These are phyloP conservation scores for Pseudogymnoascus sp. DNA, from an alignment of 2,329 filamentous ascomycete genomes.

Conservation along the genomic window DNA sequence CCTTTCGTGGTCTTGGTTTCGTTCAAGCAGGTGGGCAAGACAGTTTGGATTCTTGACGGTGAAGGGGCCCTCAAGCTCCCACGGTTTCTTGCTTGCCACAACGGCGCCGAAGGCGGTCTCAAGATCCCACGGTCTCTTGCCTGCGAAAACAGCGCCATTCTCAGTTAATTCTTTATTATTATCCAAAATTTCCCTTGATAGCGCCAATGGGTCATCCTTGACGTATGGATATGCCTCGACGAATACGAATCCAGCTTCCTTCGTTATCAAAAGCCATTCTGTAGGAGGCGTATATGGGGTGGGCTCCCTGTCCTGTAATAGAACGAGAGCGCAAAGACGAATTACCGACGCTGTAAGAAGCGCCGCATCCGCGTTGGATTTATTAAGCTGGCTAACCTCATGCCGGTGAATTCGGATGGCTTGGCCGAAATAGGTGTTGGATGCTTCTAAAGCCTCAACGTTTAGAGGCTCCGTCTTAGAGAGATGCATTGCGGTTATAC, in stretches of 20 bases:
- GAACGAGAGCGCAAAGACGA: slow-evolving; percentile 19
- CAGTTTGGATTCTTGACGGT: not conserved
- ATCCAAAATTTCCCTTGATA: slow-evolving; percentile 16
- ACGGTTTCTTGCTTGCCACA: slow-evolving; percentile 17
- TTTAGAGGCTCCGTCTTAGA: slow-evolving; percentile 16
- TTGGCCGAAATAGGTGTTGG: slow-evolving; percentile 19
- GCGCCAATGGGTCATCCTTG: slow-evolving; percentile 13
- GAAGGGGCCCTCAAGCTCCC: not conserved
- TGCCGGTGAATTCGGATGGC: slow-evolving; percentile 19
- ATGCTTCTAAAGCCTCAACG: slow-evolving; percentile 15
- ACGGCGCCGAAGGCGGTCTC: not conserved
- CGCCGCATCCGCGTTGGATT: slow-evolving; percentile 20
- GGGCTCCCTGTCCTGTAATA: slow-evolving; percentile 17
- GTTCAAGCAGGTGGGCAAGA: slow-evolving; percentile 13
- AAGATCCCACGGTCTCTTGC: slow-evolving; percentile 17
- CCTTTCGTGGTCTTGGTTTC: slow-evolving; percentile 15
- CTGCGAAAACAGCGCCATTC: slow-evolving; percentile 13
- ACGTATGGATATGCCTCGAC: slow-evolving; percentile 18
- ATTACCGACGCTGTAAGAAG: slow-evolving; percentile 20
- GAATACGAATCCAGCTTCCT: slow-evolving; percentile 15
- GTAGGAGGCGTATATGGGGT: slow-evolving; percentile 19
- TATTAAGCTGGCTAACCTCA: slow-evolving; percentile 17
- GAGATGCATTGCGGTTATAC: slow-evolving; percentile 22
- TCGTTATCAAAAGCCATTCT: slow-evolving; percentile 20
- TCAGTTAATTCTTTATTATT: slow-evolving; percentile 13